A percentile compares a stretch with the other conserved stretches of the same genome.
These are phyloP conservation scores for Tetrahymena thermophila DNA, from an alignment of 73 alveolate genomes.

Conservation along the genomic window DNA sequence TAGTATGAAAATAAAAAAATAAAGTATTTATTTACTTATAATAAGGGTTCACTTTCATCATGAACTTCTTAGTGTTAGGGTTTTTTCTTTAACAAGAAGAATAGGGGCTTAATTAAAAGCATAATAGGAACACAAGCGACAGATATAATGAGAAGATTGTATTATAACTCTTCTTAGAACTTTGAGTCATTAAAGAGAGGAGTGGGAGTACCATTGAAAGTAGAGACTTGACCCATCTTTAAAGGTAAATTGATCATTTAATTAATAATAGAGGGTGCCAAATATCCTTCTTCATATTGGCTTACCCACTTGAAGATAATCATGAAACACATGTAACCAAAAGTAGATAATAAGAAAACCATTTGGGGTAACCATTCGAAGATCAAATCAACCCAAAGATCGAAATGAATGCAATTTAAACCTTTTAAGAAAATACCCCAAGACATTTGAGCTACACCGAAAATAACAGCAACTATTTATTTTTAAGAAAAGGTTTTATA, in stretches of 20 bases:
- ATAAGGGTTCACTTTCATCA: slow-evolving; percentile 14
- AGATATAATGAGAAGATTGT: slow-evolving; percentile 65
- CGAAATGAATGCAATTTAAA: slow-evolving; percentile 77
- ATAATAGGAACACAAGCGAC: slow-evolving; percentile 89
- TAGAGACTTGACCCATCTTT: slow-evolving; percentile 60
- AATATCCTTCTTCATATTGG: slow-evolving; percentile 68
- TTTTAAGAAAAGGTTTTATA: neutral
- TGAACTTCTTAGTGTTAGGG: slow-evolving; percentile 27
- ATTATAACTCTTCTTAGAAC: slow-evolving; percentile 58
- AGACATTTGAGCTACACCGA: slow-evolving; percentile 93
- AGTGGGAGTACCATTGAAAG: slow-evolving; percentile 49
- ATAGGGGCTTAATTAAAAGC: slow-evolving; percentile 88
- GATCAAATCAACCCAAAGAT: slow-evolving; percentile 61
- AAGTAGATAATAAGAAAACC: slow-evolving; percentile 65
- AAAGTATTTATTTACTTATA: slow-evolving; percentile 5
- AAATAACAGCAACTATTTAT: slow-evolving; percentile 77
- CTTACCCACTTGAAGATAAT: slow-evolving; percentile 89
- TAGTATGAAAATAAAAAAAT: neutral
- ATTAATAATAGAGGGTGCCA: slow-evolving; percentile 91
- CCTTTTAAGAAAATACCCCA: slow-evolving; percentile 91
- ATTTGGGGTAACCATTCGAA: slow-evolving; percentile 95
- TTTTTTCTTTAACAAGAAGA: slow-evolving; percentile 2
- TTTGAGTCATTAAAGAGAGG: slow-evolving; percentile 70
- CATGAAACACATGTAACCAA: slow-evolving; percentile 92
- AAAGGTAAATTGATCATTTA: slow-evolving; percentile 86